These are phyloP conservation scores for Coemansia sp. DNA, from an alignment of 192 early-diverging fungal species.

Conservation along the genomic window DNA sequence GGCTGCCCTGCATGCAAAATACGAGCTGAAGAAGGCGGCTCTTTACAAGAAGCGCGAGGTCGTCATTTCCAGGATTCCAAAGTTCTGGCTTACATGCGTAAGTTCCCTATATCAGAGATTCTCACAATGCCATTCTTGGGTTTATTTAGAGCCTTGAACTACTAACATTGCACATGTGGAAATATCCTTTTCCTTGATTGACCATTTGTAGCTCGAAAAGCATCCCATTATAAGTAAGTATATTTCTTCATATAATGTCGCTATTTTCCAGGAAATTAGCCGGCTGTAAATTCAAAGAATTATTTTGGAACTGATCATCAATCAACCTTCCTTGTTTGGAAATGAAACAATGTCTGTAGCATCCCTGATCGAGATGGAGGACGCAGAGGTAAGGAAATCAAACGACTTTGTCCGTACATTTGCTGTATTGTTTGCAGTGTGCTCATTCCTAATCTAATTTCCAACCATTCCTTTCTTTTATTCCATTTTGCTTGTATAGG, in stretches of 20 bases:
- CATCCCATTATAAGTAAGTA: conserved; percentile 55
- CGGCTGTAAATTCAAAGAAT: neutral
- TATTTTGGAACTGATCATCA: conserved; percentile 12
- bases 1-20: conserved; percentile 52
- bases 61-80: conserved; percentile 56
- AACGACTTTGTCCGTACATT: neutral
- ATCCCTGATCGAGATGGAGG: conserved; percentile 55
- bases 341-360: conserved; percentile 25
- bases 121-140: neutral
- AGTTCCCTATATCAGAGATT: conserved; percentile 15
- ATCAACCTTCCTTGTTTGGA: conserved; percentile 19
- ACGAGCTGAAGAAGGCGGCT: conserved; percentile 49
- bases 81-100: conserved; percentile 61
- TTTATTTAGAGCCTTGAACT: too few relatives aligned
- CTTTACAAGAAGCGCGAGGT: conserved; percentile 59
- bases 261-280: neutral
- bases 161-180: neutral
- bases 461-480: neutral
- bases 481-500: conserved; percentile 22
- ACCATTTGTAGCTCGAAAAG: conserved; percentile 43
- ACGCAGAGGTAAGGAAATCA: conserved; percentile 40
- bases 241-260: neutral
- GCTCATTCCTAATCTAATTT: neutral
- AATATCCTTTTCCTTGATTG: neutral
- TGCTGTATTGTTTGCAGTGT: neutral